phyloP scores from a whole-genome alignment of 129 eudicot genomes.

The Chrysanthemum makinoi region DNA sequence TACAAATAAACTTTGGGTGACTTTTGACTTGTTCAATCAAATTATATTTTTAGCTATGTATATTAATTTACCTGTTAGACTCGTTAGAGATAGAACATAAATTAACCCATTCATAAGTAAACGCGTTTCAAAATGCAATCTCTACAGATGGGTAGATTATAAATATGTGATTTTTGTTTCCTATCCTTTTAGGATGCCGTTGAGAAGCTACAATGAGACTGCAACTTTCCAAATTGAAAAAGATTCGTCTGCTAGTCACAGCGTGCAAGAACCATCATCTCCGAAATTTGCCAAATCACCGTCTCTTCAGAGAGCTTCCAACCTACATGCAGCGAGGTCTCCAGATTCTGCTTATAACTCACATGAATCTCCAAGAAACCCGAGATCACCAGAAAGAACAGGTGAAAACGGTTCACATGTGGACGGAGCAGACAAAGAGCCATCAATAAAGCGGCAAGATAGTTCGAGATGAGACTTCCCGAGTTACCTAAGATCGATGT shows the following conservation, averaged over 20 bases:
- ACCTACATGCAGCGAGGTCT: constrained; percentile 49
- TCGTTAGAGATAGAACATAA: neutral
- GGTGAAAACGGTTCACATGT: constrained; percentile 60
- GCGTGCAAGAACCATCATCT: constrained; percentile 80
- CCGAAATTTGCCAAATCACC: constrained; percentile 95
- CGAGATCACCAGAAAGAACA: constrained; percentile 77
- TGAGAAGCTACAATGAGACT: constrained; percentile 64
- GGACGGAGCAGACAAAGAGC: constrained; percentile 62
- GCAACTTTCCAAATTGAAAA: constrained; percentile 79
- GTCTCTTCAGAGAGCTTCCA: constrained; percentile 83
- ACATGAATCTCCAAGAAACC: constrained; percentile 73
- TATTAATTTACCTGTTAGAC: neutral
- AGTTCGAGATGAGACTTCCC: constrained; percentile 90
- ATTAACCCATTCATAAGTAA: neutral
- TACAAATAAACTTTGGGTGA: constrained; percentile 3
- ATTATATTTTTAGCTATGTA: too few species aligned
- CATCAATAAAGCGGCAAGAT: constrained; percentile 85
- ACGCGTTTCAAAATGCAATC: neutral
- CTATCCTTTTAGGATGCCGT: constrained; percentile 70
- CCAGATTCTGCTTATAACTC: constrained; percentile 64
- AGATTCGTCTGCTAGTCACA: constrained; percentile 71
- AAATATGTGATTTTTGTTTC: constrained; percentile 17
- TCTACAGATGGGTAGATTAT: too few species aligned
- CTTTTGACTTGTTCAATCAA: neutral
- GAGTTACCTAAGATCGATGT: constrained; percentile 90